A percentile compares a stretch with the other conserved stretches of the same genome.
Evolutionary conservation across 1,139 yeast genomes (phyloP).

Genomic region (Nakaseomyces kungkrabaensis): DNA sequence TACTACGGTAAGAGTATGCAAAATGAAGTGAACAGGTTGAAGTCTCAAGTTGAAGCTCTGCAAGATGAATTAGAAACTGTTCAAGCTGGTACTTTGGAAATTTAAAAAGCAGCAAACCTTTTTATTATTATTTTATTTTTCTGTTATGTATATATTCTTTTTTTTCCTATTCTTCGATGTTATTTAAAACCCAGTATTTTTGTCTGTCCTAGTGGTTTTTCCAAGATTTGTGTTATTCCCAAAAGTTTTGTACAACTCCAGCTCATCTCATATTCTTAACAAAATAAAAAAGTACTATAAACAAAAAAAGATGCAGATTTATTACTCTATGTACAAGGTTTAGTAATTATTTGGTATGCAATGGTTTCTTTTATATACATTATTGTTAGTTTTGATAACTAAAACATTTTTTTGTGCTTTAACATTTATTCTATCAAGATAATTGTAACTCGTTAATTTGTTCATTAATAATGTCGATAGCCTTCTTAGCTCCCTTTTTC

Average conservation of each 20-base stretch:
- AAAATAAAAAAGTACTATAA: not conserved
- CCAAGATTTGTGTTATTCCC: too few species aligned
- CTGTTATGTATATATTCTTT: not conserved
- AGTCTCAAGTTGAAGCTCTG: constrained; percentile 52
- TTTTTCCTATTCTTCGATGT: too few species aligned
- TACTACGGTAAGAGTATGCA: constrained; percentile 76
- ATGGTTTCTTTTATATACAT: not conserved
- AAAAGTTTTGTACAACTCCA: too few species aligned
- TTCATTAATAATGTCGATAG: not conserved
- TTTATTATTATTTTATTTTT: not conserved
- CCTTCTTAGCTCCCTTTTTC: constrained; percentile 7
- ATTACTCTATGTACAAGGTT: too few species aligned
- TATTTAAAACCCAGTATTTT: too few species aligned
- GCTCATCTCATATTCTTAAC: too few species aligned
- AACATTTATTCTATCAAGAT: not conserved
- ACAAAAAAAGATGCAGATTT: not conserved
- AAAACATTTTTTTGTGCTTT: not conserved
- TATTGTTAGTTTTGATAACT: too few species aligned
- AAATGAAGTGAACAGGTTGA: constrained; percentile 69
- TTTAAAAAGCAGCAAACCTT: not conserved
- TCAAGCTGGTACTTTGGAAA: not conserved
- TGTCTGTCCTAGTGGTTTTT: too few species aligned
- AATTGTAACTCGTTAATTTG: not conserved
- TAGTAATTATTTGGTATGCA: not conserved
- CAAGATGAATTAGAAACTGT: constrained; percentile 29